phyloP scores from a whole-genome alignment of 2,329 filamentous ascomycete species.

The Calonectria leucothoes region DNA sequence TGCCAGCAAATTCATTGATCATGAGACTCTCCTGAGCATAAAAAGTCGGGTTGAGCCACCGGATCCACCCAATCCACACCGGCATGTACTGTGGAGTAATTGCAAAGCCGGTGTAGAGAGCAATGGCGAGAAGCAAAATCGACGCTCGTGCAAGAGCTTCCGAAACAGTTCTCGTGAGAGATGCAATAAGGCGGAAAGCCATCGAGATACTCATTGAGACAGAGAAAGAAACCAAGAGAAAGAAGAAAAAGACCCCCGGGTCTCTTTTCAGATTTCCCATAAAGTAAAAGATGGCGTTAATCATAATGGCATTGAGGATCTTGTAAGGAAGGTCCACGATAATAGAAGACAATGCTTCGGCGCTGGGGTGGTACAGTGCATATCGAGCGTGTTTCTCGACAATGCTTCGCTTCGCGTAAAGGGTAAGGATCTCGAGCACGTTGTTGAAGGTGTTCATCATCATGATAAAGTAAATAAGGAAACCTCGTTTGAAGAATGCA shows the following conservation, averaged over 20 bases:
- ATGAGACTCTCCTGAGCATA: conserved; percentile 54
- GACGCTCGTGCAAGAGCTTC: conserved; percentile 61
- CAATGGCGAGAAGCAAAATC: conserved; percentile 58
- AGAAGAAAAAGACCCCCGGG: conserved; percentile 70
- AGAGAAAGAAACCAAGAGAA: conserved; percentile 55
- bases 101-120: conserved; percentile 55
- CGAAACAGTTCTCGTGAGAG: conserved; percentile 32
- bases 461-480: conserved; percentile 61
- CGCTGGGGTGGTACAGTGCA: conserved; percentile 43
- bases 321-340: conserved; percentile 27
- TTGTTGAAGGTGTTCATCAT: conserved; percentile 59
- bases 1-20: conserved; percentile 26
- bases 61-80: conserved; percentile 64
- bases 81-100: conserved; percentile 23
- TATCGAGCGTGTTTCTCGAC: conserved; percentile 46
- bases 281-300: conserved; percentile 65
- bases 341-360: conserved; percentile 29
- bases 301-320: conserved; percentile 48
- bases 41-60: conserved; percentile 70
- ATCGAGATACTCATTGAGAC: conserved; percentile 33
- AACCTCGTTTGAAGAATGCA: conserved; percentile 57
- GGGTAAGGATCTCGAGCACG: conserved; percentile 37
- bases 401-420: conserved; percentile 42
- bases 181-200: conserved; percentile 36
- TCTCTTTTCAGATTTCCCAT: conserved; percentile 70